Evolutionary conservation across 2,329 filamentous ascomycete species (phyloP).

Genomic region (Fusarium keratoplasticum): DNA sequence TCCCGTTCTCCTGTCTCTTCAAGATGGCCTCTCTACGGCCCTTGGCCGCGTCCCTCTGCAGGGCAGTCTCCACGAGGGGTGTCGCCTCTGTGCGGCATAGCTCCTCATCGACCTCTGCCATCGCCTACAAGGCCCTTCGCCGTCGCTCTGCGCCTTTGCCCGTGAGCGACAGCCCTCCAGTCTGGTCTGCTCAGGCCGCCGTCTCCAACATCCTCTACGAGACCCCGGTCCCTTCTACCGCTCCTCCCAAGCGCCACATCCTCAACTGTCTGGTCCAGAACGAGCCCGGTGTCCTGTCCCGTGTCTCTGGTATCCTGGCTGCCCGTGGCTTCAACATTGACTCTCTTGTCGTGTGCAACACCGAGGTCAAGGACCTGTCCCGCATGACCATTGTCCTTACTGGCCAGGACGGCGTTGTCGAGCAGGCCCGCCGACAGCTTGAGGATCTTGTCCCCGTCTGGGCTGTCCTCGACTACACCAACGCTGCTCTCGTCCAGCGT

Average conservation of each 20-base stretch:
- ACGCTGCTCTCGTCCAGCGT: conserved; percentile 91
- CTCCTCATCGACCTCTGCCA: conserved; percentile 82
- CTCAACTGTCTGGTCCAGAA: conserved; percentile 99
- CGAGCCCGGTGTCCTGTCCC: conserved; percentile 96
- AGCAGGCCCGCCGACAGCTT: conserved; percentile 94
- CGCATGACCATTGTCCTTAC: conserved; percentile 99
- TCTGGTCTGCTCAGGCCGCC: conserved; percentile 92
- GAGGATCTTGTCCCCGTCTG: conserved; percentile 98
- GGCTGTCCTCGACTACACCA: conserved; percentile 97
- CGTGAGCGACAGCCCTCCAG: conserved; percentile 77
- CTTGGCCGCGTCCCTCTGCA: conserved; percentile 55
- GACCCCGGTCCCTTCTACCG: conserved; percentile 85
- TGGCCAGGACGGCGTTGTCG: conserved; percentile 95
- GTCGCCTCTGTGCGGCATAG: conserved; percentile 50
- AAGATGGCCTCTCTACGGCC: conserved; percentile 61
- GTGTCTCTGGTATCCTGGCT: conserved; percentile 94
- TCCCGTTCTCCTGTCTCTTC: conserved; percentile 35
- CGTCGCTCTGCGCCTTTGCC: conserved; percentile 88
- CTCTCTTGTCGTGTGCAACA: conserved; percentile 96
- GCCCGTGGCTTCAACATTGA: conserved; percentile 99
- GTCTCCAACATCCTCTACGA: conserved; percentile 99
- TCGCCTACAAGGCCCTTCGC: conserved; percentile 97
- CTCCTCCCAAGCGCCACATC: conserved; percentile 92
- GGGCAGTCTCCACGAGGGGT: conserved; percentile 46
- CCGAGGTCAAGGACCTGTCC: conserved; percentile 94